These are phyloP conservation scores for Helicostylum pulchrum DNA, from an alignment of 192 early-diverging fungal genomes.

Conservation along the genomic window DNA sequence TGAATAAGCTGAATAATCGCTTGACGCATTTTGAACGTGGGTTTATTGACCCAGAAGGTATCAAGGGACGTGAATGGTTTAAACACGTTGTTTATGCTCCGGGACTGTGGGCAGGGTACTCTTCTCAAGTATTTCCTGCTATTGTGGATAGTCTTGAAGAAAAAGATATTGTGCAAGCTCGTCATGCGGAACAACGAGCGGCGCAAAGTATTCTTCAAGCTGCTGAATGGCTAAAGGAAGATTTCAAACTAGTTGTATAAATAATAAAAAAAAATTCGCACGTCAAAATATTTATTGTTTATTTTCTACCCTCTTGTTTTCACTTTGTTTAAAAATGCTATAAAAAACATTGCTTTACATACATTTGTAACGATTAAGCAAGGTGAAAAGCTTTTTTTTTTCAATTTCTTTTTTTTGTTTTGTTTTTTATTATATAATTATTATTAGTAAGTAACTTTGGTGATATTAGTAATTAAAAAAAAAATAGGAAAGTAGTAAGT, in stretches of 20 bases:
- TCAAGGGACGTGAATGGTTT: constrained; percentile 56
- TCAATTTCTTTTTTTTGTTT: background rate
- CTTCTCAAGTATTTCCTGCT: constrained; percentile 49
- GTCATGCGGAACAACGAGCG: constrained; percentile 18
- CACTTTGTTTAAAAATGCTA: too few relatives aligned
- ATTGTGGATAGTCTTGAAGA: constrained; percentile 45
- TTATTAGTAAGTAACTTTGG: background rate
- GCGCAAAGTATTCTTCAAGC: constrained; percentile 17
- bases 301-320: background rate
- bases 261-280: too few relatives aligned
- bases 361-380: too few relatives aligned
- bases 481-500: constrained; percentile 3
- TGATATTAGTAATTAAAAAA: background rate
- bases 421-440: background rate
- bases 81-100: constrained; percentile 59
- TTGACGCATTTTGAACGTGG: constrained; percentile 46
- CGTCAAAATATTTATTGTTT: too few relatives aligned
- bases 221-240: constrained; percentile 12
- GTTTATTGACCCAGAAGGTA: constrained; percentile 54
- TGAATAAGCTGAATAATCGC: constrained; percentile 44
- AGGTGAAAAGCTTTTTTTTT: background rate
- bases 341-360: too few relatives aligned
- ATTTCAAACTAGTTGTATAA: background rate
- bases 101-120: constrained; percentile 49
- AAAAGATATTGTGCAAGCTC: background rate